A percentile compares a stretch with the other conserved stretches of the same genome.
Evolutionary conservation across 2,329 filamentous ascomycete species (phyloP).

Genomic region (Blastomyces emzantsi): DNA sequence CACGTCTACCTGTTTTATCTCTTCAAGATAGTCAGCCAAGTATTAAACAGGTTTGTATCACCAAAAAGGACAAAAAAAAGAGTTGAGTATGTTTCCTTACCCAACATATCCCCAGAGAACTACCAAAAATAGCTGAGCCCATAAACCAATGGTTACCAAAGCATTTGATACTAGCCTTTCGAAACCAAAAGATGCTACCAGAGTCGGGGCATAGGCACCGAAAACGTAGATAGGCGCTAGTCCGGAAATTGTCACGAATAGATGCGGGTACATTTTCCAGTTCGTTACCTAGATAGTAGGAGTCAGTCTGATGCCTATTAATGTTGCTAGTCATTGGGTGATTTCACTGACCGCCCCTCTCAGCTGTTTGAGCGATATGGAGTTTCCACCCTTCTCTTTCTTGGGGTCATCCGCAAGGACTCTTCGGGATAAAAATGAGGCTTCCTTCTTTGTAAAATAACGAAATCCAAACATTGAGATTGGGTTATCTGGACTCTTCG

Average conservation of each 20-base stretch:
- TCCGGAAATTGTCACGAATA: conserved; percentile 39
- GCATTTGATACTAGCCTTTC: conserved; percentile 40
- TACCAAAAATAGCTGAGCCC: conserved; percentile 10
- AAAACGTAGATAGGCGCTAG: conserved; percentile 42
- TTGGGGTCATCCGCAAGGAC: conserved; percentile 1
- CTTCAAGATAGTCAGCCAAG: background rate
- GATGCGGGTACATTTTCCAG: conserved; percentile 44
- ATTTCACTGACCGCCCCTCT: background rate
- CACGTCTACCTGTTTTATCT: conserved; percentile 9
- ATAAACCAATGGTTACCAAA: conserved; percentile 41
- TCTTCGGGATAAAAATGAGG: background rate
- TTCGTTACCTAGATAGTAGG: conserved; percentile 35
- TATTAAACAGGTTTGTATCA: background rate
- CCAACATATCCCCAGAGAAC: conserved; percentile 12
- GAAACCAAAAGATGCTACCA: conserved; percentile 45
- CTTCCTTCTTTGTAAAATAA: background rate
- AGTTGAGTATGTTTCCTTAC: background rate
- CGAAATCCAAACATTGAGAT: background rate
- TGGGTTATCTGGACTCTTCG: conserved; percentile 30
- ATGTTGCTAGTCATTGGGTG: background rate
- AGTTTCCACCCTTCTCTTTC: background rate
- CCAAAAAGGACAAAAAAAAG: background rate
- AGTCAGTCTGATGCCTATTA: conserved; percentile 33
- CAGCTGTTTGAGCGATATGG: background rate
- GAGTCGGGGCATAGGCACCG: conserved; percentile 45